Evolutionary conservation across 2,329 filamentous ascomycete species (phyloP).

Genomic region (Gaeumannomyces tritici): DNA sequence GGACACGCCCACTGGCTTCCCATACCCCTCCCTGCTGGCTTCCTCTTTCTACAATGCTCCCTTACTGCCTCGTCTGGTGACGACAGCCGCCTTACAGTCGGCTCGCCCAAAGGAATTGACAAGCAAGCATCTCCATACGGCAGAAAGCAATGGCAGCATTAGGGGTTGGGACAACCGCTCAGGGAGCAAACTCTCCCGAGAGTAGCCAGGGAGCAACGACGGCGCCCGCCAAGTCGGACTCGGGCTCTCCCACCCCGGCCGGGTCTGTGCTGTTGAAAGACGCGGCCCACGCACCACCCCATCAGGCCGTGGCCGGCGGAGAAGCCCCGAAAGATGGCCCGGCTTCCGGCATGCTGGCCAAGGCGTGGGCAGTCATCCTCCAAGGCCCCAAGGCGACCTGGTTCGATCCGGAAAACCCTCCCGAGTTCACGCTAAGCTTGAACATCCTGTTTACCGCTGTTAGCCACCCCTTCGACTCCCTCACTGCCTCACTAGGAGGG

Average conservation of each 20-base stretch:
- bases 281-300: too few relatives aligned
- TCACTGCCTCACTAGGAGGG: not conserved
- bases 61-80: not conserved
- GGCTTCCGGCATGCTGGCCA: not conserved
- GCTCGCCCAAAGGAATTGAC: not conserved
- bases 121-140: not conserved
- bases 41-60: not conserved
- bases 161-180: not conserved
- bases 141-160: not conserved
- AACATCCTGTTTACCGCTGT: constrained; percentile 64
- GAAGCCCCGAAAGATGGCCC: not conserved
- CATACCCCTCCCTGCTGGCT: too few relatives aligned
- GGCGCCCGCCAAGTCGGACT: not conserved
- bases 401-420: constrained; percentile 57
- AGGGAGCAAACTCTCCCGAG: not conserved
- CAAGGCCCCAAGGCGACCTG: constrained; percentile 49
- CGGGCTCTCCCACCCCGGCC: not conserved
- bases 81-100: not conserved
- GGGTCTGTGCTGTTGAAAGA: not conserved
- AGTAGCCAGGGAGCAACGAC: not conserved
- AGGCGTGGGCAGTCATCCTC: not conserved
- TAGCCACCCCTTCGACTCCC: constrained; percentile 8
- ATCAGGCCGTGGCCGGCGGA: too few relatives aligned
- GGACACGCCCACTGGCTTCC: too few relatives aligned
- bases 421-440: constrained; percentile 55